A percentile compares a stretch with the other conserved stretches of the same genome.
phyloP scores from a whole-genome alignment of 176 grass and related monocot genomes.

The Zea luxurians region DNA sequence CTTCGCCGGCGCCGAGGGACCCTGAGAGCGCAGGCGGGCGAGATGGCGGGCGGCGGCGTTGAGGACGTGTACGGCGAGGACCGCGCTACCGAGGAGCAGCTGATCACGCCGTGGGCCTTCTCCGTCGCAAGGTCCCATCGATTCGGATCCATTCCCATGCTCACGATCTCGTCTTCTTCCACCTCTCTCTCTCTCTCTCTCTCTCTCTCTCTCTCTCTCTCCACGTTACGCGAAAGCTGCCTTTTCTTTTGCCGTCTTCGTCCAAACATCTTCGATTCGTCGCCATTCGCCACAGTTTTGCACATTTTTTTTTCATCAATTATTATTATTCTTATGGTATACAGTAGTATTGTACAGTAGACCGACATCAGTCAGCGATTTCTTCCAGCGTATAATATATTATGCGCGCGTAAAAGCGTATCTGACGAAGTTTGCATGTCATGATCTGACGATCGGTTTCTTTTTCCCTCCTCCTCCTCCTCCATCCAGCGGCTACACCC shows the following conservation, averaged over 20 bases:
- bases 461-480: too few species aligned
- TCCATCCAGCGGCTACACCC: constrained; percentile 52
- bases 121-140: constrained; percentile 74
- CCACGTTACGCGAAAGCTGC: not conserved
- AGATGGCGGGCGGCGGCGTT: constrained; percentile 62
- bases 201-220: too few species aligned
- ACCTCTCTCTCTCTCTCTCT: too few species aligned
- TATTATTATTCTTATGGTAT: too few species aligned
- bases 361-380: too few species aligned
- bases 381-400: too few species aligned
- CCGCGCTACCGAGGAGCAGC: constrained; percentile 86
- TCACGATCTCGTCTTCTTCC: too few species aligned
- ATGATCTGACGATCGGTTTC: not conserved
- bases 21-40: not conserved
- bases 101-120: constrained; percentile 80
- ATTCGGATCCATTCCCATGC: not conserved
- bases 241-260: not conserved
- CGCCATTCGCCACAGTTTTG: not conserved
- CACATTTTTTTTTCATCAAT: not conserved
- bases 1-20: not conserved
- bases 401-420: too few species aligned
- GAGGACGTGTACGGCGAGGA: constrained; percentile 82
- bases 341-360: too few species aligned
- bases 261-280: not conserved
- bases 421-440: too few species aligned